Percentiles rank a stretch among this genome's conserved stretches.
Conservation (phyloP, 2,329 filamentous ascomycete genomes). For the Fusarium redolens region DNA sequence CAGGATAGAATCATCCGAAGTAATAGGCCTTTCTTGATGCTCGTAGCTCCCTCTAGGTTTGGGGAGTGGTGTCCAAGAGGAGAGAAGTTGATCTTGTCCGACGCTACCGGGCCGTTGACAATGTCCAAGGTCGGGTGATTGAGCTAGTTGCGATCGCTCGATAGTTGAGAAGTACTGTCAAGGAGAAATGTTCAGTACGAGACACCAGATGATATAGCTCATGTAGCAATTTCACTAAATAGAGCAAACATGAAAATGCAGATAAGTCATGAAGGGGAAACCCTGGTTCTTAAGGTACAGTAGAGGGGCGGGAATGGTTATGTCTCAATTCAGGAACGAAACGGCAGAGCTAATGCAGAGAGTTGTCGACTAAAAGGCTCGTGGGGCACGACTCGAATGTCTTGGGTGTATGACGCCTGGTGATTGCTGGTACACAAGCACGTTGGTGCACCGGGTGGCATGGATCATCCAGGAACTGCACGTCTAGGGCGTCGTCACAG, state of each 20-base stretch:
- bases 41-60: conserved; percentile 32
- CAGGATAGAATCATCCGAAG: conserved; percentile 31
- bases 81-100: conserved; percentile 29
- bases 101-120: conserved; percentile 31
- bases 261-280: conserved; percentile 33
- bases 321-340: conserved; percentile 56
- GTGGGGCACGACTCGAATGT: conserved; percentile 37
- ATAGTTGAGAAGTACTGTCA: conserved; percentile 77
- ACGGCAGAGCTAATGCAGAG: conserved; percentile 37
- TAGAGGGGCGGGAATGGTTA: conserved; percentile 48
- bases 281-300: conserved; percentile 42
- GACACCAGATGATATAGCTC: conserved; percentile 5
- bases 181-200: conserved; percentile 30
- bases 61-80: conserved; percentile 15
- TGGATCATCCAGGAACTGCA: conserved; percentile 43
- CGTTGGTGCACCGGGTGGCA: conserved; percentile 32
- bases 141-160: conserved; percentile 75
- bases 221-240: conserved; percentile 7
- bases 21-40: conserved; percentile 28
- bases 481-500: conserved; percentile 40
- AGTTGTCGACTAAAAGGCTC: conserved; percentile 35
- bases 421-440: conserved; percentile 39
- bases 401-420: conserved; percentile 39
- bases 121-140: conserved; percentile 47
- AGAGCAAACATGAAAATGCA: conserved; percentile 7